Evolutionary conservation across 768 basidiomycete species (phyloP), one percentile per base, ranked within the genome.

Genomic region (Butyriboletus loyo): DNA sequence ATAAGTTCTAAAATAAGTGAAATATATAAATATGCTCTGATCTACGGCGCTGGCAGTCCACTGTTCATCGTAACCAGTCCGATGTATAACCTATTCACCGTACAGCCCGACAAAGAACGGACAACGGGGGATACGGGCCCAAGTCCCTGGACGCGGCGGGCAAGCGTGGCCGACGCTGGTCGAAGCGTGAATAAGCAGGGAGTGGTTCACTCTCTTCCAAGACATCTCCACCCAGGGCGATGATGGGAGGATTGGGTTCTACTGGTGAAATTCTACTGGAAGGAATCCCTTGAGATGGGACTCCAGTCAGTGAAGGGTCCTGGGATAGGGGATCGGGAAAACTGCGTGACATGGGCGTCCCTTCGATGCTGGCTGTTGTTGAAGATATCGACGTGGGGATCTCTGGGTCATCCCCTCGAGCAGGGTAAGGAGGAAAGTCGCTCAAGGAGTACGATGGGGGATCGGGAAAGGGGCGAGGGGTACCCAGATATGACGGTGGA

Each of bases 101-200:
- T 7, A 37, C 15, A 32, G n/a, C 32, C 27, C 17, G 40, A 25
- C 40, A 15, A 5, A 67, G 31, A 28, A 42, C 8, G 21, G 69
- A 48, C 36, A 57, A 17, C 3, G 60, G 54, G 1, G 69, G 67
- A 31, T 69, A 70, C 45, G 69, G 67, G 5, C 69, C 69, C 47
- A 69, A 30, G 0, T 46, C 42, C 39, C 57, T 57, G 13, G 59
- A 48, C 25, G 59, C 66, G 9, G 19, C 7, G n/a, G 59, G 59
- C 32, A 61, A 59, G 24, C 49, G 54, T 7, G 56, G 55, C 10
- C 49, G 61, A 25, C 50, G 55, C 7, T 60, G 47, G 36, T 70
- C 70, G 24, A 67, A 63, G 30, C 57, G 66, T 0, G 66, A 63
- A 53, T 72, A 71, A 24, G 54, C 34, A 34, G 70, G 70, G 4